Evolutionary conservation across 192 early-diverging fungal species (phyloP), one percentile per base, ranked within the genome.

Genomic region (Coemansia sp.): DNA sequence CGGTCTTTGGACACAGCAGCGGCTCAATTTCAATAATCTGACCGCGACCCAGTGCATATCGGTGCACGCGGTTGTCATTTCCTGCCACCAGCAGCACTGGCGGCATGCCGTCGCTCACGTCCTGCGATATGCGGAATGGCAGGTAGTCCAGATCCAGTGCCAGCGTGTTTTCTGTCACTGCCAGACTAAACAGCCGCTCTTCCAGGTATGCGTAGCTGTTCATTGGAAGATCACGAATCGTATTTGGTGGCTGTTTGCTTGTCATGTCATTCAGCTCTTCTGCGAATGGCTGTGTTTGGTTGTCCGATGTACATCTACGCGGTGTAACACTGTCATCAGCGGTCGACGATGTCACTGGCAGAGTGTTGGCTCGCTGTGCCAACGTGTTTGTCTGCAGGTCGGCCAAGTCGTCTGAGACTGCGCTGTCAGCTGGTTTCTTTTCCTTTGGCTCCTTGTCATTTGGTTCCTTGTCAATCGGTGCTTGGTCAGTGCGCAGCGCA

Each of bases 101-200:
- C 32, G 78, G 72, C 69, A 65, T 58, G 1, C 78, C 78, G 3
- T 49, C 35, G 7, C 48, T 60, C 32, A 81, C 60, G 38, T 81
- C 78, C 38, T 81, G 78, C 62, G 78, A 81, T 60, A 81, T 81
- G 15, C 78, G 65, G 65, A 72, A 81, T 21, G 78, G 78, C 54
- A 81, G 62, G 53, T 81, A 81, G 37, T 58, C 66, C 25, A 81
- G 69, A 17, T 75, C 72, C 39, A 72, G 24, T 1, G 63, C 43
- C 39, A 57, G 59, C 25, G 63, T 75, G 48, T 27, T 24, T 2
- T 57, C 59, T 51, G 19, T 41, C 27, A 69, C 65, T 1, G 50
- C 39, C 60, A 81, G 53, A 15, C 57, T 55, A 55, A 81, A 75
- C 48, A 75, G 38, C 15, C 78, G 72, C 78, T 81, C 78, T 29